phyloP scores from a whole-genome alignment of 2,329 filamentous ascomycete species.

The Calonectria honghensis region DNA sequence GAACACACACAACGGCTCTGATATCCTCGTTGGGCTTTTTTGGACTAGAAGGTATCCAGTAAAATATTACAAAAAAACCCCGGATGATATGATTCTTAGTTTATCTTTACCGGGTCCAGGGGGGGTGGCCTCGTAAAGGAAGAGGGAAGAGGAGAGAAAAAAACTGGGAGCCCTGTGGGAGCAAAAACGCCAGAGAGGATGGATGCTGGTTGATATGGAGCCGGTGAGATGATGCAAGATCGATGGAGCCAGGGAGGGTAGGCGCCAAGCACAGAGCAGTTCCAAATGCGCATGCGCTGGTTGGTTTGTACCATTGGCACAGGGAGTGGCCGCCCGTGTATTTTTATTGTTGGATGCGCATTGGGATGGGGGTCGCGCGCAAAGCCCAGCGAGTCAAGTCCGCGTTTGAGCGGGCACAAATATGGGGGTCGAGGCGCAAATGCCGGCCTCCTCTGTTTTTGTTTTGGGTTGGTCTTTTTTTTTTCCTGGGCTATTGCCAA shows the following conservation, averaged over 20 bases:
- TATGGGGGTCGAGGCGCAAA: conserved; percentile 1
- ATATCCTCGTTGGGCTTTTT: neutral
- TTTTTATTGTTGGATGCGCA: conserved; percentile 18
- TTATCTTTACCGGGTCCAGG: conserved; percentile 10
- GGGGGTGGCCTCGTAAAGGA: conserved; percentile 1
- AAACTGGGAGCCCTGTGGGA: conserved; percentile 5
- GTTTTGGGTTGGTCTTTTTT: neutral
- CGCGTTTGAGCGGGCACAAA: neutral
- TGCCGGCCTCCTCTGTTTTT: neutral
- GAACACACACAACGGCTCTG: neutral
- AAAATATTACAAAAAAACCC: conserved; percentile 1
- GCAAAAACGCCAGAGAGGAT: neutral
- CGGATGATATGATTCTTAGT: conserved; percentile 20
- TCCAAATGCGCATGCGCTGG: conserved; percentile 46
- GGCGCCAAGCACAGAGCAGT: conserved; percentile 37
- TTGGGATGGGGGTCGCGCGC: neutral
- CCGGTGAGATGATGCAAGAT: conserved; percentile 27
- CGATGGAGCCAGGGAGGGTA: conserved; percentile 15
- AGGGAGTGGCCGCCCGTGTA: conserved; percentile 11
- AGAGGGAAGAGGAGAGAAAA: conserved; percentile 1
- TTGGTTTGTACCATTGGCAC: conserved; percentile 36
- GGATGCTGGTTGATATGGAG: conserved; percentile 24
- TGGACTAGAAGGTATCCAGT: neutral
- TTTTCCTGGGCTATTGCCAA: neutral
- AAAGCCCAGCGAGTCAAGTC: neutral